Evolutionary conservation across 1,139 yeast species (phyloP).

Genomic region (Geotrichum restrictum): DNA sequence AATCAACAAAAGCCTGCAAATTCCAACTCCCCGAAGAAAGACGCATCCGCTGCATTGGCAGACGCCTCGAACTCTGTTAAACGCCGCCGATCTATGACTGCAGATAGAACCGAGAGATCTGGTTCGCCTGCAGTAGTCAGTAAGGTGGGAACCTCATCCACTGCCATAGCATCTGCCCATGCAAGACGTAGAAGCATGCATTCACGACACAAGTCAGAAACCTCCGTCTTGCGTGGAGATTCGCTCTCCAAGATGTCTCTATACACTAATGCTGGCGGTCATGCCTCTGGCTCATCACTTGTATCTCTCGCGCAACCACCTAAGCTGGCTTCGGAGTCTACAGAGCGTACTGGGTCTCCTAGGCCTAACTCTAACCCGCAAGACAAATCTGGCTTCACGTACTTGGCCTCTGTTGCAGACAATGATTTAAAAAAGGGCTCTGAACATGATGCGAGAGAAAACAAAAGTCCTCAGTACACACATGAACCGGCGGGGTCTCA

Average conservation of each 20-base stretch:
- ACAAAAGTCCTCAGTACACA: background rate
- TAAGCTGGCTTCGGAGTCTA: background rate
- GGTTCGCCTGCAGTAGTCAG: slow-evolving; percentile 12
- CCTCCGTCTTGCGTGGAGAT: slow-evolving; percentile 21
- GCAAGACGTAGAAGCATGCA: slow-evolving; percentile 21
- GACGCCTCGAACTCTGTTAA: slow-evolving; percentile 14
- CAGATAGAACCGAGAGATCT: slow-evolving; percentile 1
- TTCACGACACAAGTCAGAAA: slow-evolving; percentile 23
- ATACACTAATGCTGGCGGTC: slow-evolving; percentile 14
- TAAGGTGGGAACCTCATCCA: background rate
- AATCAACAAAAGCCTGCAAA: slow-evolving; percentile 20
- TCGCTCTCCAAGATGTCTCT: slow-evolving; percentile 21
- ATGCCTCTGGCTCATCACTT: background rate
- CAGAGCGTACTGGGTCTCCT: background rate
- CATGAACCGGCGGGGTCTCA: background rate
- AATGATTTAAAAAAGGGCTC: slow-evolving; percentile 9
- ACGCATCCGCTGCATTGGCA: slow-evolving; percentile 3
- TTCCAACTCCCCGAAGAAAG: slow-evolving; percentile 21
- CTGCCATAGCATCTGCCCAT: slow-evolving; percentile 17
- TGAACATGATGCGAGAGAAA: background rate
- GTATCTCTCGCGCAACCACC: background rate
- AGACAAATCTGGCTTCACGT: slow-evolving; percentile 12
- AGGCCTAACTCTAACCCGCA: background rate
- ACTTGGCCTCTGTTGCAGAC: slow-evolving; percentile 18
- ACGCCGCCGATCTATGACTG: slow-evolving; percentile 19